phyloP scores from a whole-genome alignment of 192 early-diverging fungal species.

The Coemansia pectinata region DNA sequence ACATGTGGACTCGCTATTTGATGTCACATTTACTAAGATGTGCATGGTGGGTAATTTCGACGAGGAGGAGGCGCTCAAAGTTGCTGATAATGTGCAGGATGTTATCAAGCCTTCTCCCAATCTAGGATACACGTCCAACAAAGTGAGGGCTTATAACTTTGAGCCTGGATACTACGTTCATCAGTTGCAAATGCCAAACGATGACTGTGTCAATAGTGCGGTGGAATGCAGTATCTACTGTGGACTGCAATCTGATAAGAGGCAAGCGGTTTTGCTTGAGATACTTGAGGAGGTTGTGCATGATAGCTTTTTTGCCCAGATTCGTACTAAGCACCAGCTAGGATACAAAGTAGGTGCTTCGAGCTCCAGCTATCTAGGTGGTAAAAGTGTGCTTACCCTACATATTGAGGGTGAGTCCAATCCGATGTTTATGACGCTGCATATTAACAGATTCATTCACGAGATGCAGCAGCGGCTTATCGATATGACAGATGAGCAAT shows the following conservation, averaged over 20 bases:
- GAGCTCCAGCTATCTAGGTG: not conserved
- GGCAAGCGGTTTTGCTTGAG: constrained; percentile 25
- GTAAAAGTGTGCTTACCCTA: not conserved
- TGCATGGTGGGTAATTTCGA: not conserved
- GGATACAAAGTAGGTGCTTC: constrained; percentile 56
- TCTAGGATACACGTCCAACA: constrained; percentile 79
- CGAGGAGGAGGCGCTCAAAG: not conserved
- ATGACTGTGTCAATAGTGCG: not conserved
- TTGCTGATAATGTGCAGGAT: constrained; percentile 6
- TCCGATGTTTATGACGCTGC: constrained; percentile 72
- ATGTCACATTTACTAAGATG: constrained; percentile 20
- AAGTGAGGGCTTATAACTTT: constrained; percentile 79
- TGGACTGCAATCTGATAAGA: not conserved
- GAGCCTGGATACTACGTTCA: constrained; percentile 64
- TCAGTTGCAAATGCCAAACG: not conserved
- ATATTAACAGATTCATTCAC: constrained; percentile 77
- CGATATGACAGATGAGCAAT: constrained; percentile 47
- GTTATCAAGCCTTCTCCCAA: constrained; percentile 10
- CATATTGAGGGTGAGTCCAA: constrained; percentile 71
- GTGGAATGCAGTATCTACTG: not conserved
- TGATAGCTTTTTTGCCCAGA: constrained; percentile 83
- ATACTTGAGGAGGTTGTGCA: constrained; percentile 73
- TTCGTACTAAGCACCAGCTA: constrained; percentile 86
- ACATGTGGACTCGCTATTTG: constrained; percentile 11
- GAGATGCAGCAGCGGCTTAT: constrained; percentile 36